Evolutionary conservation across 768 basidiomycete genomes (phyloP).

Genomic region (Hygrophorus russula): DNA sequence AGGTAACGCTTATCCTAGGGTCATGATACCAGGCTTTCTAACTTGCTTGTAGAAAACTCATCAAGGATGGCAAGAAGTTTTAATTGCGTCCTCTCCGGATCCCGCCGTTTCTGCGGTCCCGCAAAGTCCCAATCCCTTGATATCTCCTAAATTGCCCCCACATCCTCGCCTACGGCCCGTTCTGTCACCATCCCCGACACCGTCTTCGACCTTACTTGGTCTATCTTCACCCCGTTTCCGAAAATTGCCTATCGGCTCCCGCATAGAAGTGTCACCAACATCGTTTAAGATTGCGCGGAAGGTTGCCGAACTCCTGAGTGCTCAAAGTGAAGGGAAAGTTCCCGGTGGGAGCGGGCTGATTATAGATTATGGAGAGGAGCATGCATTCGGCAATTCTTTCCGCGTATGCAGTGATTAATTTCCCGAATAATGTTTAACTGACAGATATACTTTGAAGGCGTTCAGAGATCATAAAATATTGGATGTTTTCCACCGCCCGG

Average conservation of each 20-base stretch:
- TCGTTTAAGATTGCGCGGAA: conserved; percentile 58
- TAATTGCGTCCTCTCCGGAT: conserved; percentile 40
- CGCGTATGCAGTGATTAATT: conserved; percentile 40
- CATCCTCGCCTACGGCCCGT: conserved; percentile 47
- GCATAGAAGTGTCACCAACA: conserved; percentile 72
- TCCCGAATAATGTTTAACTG: background rate
- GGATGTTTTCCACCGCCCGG: conserved; percentile 76
- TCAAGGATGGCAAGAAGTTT: conserved; percentile 78
- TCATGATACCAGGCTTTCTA: background rate
- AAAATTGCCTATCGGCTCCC: conserved; percentile 52
- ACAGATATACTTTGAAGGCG: conserved; percentile 38
- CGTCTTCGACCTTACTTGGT: conserved; percentile 43
- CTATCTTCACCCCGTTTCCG: conserved; percentile 61
- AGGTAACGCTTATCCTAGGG: conserved; percentile 34
- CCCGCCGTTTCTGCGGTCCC: conserved; percentile 1
- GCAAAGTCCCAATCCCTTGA: conserved; percentile 4
- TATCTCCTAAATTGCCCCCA: conserved; percentile 6
- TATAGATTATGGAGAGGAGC: conserved; percentile 80
- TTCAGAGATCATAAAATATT: conserved; percentile 83
- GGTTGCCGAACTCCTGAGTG: conserved; percentile 52
- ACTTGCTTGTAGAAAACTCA: conserved; percentile 48
- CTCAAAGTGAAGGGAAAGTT: conserved; percentile 4
- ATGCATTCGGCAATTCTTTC: conserved; percentile 62
- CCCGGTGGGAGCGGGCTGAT: conserved; percentile 59
- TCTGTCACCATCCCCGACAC: conserved; percentile 45